A percentile compares a stretch with the other conserved stretches of the same genome.
phyloP scores from a whole-genome alignment of 805 yeast species.

The Metschnikowia colocasiae region DNA sequence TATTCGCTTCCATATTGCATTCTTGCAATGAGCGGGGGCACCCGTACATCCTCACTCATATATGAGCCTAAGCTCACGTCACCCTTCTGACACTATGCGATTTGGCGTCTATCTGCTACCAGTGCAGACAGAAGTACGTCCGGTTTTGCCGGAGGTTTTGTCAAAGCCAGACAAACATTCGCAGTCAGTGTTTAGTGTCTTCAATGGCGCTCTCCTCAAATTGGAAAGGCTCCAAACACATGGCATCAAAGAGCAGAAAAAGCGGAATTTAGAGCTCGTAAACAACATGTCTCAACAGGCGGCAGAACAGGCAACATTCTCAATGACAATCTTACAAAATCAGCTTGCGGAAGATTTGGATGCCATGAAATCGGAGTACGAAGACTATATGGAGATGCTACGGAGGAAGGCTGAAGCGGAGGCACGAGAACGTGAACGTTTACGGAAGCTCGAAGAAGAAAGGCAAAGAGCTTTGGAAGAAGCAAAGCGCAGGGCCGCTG shows the following conservation, averaged over 20 bases:
- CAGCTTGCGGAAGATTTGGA: conserved; percentile 2
- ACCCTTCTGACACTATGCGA: neutral
- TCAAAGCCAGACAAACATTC: neutral
- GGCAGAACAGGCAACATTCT: neutral
- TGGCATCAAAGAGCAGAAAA: neutral
- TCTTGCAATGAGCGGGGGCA: neutral
- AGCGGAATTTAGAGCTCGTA: neutral
- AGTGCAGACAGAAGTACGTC: neutral
- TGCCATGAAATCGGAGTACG: neutral
- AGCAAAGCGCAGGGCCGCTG: conserved; percentile 15
- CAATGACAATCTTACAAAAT: neutral
- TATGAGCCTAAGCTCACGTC: neutral
- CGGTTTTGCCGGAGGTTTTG: neutral
- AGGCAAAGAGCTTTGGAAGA: conserved; percentile 12
- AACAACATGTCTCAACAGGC: neutral
- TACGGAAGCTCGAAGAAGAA: conserved; percentile 9
- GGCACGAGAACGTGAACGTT: conserved; percentile 1
- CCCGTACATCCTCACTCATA: neutral
- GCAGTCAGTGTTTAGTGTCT: conserved; percentile 2
- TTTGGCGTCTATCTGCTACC: conserved; percentile 4
- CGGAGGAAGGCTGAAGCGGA: neutral
- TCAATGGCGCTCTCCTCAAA: conserved; percentile 9
- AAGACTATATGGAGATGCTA: neutral
- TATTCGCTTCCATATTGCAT: neutral
- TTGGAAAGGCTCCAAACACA: conserved; percentile 7